Percentiles rank a stretch among this genome's conserved stretches.
These are phyloP conservation scores for Lentinula sp. DNA, from an alignment of 768 basidiomycete species.

Conservation along the genomic window DNA sequence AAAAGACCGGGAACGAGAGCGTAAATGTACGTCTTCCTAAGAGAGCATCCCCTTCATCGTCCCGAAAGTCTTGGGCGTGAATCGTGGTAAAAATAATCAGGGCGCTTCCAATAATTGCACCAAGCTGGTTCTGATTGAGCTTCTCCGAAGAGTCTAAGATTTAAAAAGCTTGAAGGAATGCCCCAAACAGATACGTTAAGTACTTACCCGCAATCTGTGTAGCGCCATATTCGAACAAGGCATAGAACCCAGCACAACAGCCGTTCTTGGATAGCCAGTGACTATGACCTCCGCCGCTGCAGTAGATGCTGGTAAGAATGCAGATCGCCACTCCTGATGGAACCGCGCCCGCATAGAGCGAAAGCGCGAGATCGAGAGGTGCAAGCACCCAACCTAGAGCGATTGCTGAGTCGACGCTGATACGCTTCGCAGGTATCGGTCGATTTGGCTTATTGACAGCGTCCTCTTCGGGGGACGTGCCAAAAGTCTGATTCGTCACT, in stretches of 20 bases:
- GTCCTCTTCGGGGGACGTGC: conserved; percentile 25
- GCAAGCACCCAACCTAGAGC: conserved; percentile 25
- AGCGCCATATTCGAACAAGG: conserved; percentile 13
- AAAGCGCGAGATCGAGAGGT: conserved; percentile 17
- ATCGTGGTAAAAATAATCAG: conserved; percentile 28
- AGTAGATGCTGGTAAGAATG: conserved; percentile 12
- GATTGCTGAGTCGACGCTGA: conserved; percentile 14
- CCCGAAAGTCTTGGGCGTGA: conserved; percentile 29
- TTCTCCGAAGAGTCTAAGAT: background rate
- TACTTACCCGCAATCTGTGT: conserved; percentile 12
- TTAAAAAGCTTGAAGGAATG: background rate
- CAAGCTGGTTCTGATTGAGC: background rate
- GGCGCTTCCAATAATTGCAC: conserved; percentile 14
- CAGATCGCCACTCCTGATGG: conserved; percentile 10
- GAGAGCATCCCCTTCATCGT: conserved; percentile 21
- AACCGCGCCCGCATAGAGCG: conserved; percentile 5
- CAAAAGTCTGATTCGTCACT: conserved; percentile 28
- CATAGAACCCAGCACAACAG: conserved; percentile 11
- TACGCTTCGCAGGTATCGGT: conserved; percentile 26
- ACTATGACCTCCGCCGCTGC: conserved; percentile 8
- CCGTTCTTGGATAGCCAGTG: conserved; percentile 8
- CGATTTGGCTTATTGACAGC: conserved; percentile 25
- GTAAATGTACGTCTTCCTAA: conserved; percentile 25
- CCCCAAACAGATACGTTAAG: background rate
- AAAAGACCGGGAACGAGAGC: conserved; percentile 22